Evolutionary conservation across 768 basidiomycete genomes (phyloP), one percentile per base, ranked within the genome.

Genomic region (Pholiota microspora): DNA sequence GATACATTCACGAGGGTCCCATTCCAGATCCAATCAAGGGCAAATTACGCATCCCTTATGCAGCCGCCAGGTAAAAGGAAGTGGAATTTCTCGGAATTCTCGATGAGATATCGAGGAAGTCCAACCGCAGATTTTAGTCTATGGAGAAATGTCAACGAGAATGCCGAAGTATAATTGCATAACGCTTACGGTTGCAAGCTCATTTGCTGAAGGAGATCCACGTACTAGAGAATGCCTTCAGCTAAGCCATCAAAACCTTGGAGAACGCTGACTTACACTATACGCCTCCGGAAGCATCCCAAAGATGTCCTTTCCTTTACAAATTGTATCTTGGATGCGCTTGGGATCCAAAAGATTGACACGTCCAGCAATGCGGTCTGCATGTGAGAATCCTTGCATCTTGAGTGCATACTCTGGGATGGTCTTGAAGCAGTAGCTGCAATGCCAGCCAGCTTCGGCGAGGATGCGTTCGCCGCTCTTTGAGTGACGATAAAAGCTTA

Each of bases 401-500:
- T 85, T 85, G 62, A 77, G 71, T 24, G 75, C 68, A 58, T 82
- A 85, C 64, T 87, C 84, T 7, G 74, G 66, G 46, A 86, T 71
- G 10, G 78, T 77, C 40, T 78, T 72, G 75, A 85, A 87, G 67
- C 84, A 86, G 69, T 80, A 86, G 53, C 80, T 82, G 69, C 83
- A 85, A 61, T 86, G 84, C 83, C 83, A 86, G 1, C 84, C 85
- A n/a, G 82, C 70, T 64, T 86, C 83, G 18, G 81, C 80, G 31
- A 86, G 77, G 7, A 80, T 67, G 32, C 66, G 62, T 46, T 82
- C 73, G 7, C 70, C 70, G 49, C 74, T 73, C 63, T 79, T 75
- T 16, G 77, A 77, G 61, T 82, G 81, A 25, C 74, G 72, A 62
- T 84, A 84, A 53, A 64, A 74, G 48, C 65, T 72, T 27, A 65